These are phyloP conservation scores for Penicillium coffeae DNA, from an alignment of 495 filamentous ascomycete genomes.

Conservation along the genomic window DNA sequence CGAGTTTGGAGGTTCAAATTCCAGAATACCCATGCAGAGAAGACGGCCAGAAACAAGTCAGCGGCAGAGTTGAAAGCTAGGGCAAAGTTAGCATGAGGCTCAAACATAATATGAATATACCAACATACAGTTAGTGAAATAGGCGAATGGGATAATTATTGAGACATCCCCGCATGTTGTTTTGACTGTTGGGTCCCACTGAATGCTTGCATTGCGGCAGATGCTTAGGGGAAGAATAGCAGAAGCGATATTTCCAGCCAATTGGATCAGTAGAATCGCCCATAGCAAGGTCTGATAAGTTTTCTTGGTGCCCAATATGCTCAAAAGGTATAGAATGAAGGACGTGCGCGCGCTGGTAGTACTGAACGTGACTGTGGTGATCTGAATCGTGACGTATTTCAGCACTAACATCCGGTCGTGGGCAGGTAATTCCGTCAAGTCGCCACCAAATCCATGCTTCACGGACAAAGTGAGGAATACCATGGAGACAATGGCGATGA, in stretches of 20 bases:
- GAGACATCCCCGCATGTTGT: constrained; percentile 23
- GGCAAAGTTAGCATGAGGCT: neutral
- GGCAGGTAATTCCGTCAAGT: constrained; percentile 13
- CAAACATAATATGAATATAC: too few species aligned
- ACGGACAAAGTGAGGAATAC: constrained; percentile 26
- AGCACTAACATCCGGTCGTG: constrained; percentile 18
- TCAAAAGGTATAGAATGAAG: constrained; percentile 33
- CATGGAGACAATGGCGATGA: constrained; percentile 22
- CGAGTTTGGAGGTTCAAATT: constrained; percentile 37
- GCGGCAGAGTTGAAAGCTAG: constrained; percentile 38
- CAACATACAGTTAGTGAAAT: constrained; percentile 32
- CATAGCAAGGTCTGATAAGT: constrained; percentile 25
- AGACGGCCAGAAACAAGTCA: constrained; percentile 40
- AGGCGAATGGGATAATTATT: constrained; percentile 28
- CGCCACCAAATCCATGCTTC: constrained; percentile 27
- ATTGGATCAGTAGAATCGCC: constrained; percentile 22
- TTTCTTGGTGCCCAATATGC: constrained; percentile 27
- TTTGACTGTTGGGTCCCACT: constrained; percentile 25
- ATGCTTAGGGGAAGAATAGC: constrained; percentile 30
- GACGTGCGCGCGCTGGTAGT: constrained; percentile 31
- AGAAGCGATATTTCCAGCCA: constrained; percentile 27
- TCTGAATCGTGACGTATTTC: constrained; percentile 30
- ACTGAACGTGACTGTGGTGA: constrained; percentile 32
- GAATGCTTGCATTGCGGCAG: constrained; percentile 21
- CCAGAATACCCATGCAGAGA: constrained; percentile 41